A percentile compares a stretch with the other conserved stretches of the same genome.
Evolutionary conservation across 2,329 filamentous ascomycete species (phyloP).

Genomic region (Talaromyces sp.): DNA sequence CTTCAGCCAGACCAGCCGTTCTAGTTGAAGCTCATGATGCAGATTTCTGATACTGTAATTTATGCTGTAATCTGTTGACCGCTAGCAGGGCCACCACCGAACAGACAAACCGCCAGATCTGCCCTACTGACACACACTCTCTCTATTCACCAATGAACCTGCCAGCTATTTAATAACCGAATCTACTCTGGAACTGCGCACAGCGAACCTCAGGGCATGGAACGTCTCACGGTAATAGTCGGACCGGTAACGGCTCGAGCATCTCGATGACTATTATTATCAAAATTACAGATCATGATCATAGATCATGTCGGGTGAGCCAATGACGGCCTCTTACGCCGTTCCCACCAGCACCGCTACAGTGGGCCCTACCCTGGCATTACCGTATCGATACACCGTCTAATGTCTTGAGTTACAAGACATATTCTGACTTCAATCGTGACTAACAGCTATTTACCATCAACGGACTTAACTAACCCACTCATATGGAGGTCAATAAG

Average conservation of each 20-base stretch:
- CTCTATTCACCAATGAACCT: background rate
- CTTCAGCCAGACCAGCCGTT: too few relatives aligned
- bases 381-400: background rate
- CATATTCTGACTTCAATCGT: background rate
- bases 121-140: background rate
- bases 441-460: background rate
- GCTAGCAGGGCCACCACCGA: background rate
- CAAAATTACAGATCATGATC: background rate
- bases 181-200: background rate
- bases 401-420: background rate
- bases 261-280: background rate
- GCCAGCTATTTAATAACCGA: background rate
- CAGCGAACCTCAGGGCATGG: background rate
- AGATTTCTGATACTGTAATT: background rate
- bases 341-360: background rate
- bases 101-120: background rate
- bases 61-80: background rate
- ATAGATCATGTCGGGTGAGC: too few relatives aligned
- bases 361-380: background rate
- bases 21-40: too few relatives aligned
- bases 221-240: background rate
- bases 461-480: background rate
- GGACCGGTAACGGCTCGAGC: background rate
- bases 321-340: too few relatives aligned
- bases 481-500: background rate